phyloP scores from a whole-genome alignment of 225 moss, liverwort and hornwort species.

The Bryum argenteum region DNA sequence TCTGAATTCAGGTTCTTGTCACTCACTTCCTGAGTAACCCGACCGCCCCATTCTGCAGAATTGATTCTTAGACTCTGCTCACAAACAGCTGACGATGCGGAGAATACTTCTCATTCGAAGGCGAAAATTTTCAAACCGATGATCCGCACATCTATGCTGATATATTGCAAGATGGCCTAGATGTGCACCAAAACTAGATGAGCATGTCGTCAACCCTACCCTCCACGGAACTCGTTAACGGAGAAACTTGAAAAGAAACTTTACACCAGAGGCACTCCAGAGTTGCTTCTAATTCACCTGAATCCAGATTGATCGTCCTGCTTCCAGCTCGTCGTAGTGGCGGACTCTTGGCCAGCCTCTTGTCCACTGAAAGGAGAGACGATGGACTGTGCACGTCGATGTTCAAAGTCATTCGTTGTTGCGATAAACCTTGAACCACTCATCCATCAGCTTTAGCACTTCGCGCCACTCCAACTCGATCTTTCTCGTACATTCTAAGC shows the following conservation, averaged over 20 bases:
- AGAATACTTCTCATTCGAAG: neutral
- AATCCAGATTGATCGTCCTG: conserved; percentile 52
- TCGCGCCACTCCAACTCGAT: conserved; percentile 4
- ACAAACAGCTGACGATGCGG: neutral
- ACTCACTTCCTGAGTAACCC: conserved; percentile 46
- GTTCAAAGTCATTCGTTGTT: conserved; percentile 40
- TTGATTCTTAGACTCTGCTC: conserved; percentile 28
- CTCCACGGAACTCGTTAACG: too few species aligned
- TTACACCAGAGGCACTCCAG: neutral
- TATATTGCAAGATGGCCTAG: too few species aligned
- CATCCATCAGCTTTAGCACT: conserved; percentile 37
- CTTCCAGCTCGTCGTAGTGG: conserved; percentile 40
- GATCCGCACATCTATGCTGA: neutral
- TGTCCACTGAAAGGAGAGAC: conserved; percentile 35
- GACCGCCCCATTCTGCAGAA: conserved; percentile 57
- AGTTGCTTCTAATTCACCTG: conserved; percentile 38
- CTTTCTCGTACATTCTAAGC: conserved; percentile 22
- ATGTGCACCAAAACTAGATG: too few species aligned
- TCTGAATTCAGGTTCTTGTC: conserved; percentile 36
- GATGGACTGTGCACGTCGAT: conserved; percentile 28
- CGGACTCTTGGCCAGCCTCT: conserved; percentile 37
- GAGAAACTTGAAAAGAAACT: too few species aligned
- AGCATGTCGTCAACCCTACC: too few species aligned
- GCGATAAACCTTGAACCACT: conserved; percentile 28
- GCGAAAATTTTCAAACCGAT: conserved; percentile 14